Percentiles rank a stretch among this genome's conserved stretches.
Evolutionary conservation across 1,284 basidiomycete species (phyloP).

Genomic region (Somion occarium): DNA sequence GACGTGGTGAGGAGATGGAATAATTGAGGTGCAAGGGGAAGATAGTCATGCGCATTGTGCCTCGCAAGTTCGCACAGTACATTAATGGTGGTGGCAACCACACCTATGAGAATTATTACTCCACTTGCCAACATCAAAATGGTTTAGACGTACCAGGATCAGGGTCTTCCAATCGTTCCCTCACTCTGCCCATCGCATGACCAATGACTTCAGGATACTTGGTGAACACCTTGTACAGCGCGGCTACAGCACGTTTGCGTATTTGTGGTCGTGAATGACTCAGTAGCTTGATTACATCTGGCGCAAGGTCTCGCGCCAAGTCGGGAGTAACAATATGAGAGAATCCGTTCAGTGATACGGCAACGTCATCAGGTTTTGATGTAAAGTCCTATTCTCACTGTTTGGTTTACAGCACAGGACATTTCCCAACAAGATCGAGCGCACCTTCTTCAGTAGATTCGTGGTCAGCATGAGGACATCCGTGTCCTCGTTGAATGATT

Average conservation of each 20-base stretch:
- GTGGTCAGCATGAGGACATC: slow-evolving; percentile 98
- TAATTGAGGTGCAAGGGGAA: slow-evolving; percentile 85
- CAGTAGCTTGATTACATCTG: slow-evolving; percentile 85
- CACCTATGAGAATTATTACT: slow-evolving; percentile 45
- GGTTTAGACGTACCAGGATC: slow-evolving; percentile 56
- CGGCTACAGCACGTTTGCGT: slow-evolving; percentile 85
- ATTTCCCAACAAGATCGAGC: slow-evolving; percentile 16
- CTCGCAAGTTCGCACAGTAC: slow-evolving; percentile 92
- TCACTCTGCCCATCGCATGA: slow-evolving; percentile 65
- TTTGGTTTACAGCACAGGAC: neutral
- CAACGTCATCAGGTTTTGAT: slow-evolving; percentile 72
- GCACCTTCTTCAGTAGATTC: slow-evolving; percentile 95
- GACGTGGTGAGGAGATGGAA: slow-evolving; percentile 94
- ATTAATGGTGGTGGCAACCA: slow-evolving; percentile 90
- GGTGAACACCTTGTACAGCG: slow-evolving; percentile 73
- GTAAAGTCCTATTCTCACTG: slow-evolving; percentile 66
- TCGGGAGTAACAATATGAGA: slow-evolving; percentile 88
- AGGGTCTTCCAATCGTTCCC: slow-evolving; percentile 83
- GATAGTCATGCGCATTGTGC: slow-evolving; percentile 72
- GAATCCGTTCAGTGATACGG: slow-evolving; percentile 82
- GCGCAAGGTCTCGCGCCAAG: slow-evolving; percentile 83
- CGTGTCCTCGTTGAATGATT: slow-evolving; percentile 91
- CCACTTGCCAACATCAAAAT: neutral
- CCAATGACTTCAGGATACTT: slow-evolving; percentile 76
- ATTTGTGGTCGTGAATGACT: slow-evolving; percentile 89